Conservation (phyloP, 202 grass and related monocot genomes). For the Hordeum pubiflorum region DNA sequence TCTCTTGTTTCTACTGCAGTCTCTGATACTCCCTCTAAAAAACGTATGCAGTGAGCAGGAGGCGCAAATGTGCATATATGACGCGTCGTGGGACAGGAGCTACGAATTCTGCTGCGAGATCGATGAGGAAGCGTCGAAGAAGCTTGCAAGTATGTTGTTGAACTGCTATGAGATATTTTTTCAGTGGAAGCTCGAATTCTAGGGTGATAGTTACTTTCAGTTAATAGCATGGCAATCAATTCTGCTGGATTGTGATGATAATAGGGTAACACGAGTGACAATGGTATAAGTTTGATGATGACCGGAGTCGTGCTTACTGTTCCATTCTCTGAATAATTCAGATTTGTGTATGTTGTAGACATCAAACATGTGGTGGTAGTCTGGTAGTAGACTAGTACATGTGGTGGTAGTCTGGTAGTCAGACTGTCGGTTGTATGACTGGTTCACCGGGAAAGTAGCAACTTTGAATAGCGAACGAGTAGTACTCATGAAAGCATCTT, state of each 20-base stretch:
- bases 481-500: neutral
- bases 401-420: no score
- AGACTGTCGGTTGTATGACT: neutral
- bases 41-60: slow-evolving; percentile 46
- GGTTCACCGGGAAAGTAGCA: neutral
- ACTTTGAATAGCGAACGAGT: neutral
- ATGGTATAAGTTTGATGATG: neutral
- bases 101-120: slow-evolving; percentile 78
- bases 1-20: neutral
- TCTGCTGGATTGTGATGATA: neutral
- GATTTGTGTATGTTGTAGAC: neutral
- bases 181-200: neutral
- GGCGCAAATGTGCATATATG: slow-evolving; percentile 77
- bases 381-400: neutral
- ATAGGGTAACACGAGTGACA: neutral
- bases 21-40: neutral
- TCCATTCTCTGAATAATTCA: neutral
- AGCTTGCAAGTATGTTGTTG: slow-evolving; percentile 61
- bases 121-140: slow-evolving; percentile 34
- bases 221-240: neutral
- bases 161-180: neutral
- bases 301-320: neutral
- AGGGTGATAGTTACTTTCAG: neutral
- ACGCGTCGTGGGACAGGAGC: slow-evolving; percentile 55
- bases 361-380: neutral